These are phyloP conservation scores for Neltuma alba DNA, from an alignment of 306 rosid genomes.

Conservation along the genomic window DNA sequence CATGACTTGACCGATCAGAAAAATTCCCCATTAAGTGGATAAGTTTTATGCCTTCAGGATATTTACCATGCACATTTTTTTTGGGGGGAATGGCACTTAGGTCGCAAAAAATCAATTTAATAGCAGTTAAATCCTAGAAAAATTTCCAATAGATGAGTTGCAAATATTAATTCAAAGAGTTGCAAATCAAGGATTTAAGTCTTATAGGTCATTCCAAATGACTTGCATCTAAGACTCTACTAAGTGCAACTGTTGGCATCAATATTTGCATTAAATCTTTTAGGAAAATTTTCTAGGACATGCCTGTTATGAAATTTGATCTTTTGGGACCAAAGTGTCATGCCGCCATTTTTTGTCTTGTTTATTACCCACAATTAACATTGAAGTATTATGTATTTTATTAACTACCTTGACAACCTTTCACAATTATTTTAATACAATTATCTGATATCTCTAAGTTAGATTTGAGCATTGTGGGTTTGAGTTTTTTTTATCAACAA, in stretches of 20 bases:
- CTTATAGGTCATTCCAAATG: background rate
- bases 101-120: background rate
- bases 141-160: background rate
- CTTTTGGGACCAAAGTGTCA: background rate
- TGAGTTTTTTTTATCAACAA: too few relatives aligned
- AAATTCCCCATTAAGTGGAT: background rate
- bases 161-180: background rate
- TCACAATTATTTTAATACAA: background rate
- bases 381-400: conserved; percentile 20
- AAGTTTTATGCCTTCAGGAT: background rate
- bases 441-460: background rate
- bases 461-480: background rate
- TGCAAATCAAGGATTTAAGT: background rate
- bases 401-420: conserved; percentile 25
- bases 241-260: background rate
- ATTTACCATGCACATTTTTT: background rate
- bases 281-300: background rate
- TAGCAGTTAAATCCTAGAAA: background rate
- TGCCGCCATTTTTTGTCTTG: background rate
- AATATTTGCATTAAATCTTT: background rate
- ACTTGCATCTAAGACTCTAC: background rate
- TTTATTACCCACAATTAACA: background rate
- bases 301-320: background rate
- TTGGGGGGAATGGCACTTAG: background rate
- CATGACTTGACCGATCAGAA: background rate